Conservation (phyloP, 148 eudicot genomes). For the Persicaria tinctoria region DNA sequence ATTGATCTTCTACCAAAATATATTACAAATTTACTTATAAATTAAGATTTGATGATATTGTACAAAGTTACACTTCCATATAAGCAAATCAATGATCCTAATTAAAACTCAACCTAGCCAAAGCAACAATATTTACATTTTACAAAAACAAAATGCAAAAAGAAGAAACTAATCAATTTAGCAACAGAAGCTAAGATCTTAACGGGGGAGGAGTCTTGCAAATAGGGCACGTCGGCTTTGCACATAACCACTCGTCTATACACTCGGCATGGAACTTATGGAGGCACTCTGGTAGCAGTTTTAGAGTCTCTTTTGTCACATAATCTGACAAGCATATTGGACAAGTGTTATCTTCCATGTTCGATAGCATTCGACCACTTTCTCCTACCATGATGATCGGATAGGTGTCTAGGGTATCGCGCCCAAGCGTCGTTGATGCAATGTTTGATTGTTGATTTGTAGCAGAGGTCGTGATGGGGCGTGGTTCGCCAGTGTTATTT, state of each 20-base stretch:
- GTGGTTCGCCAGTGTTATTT: too few relatives aligned
- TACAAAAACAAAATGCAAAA: too few relatives aligned
- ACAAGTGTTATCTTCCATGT: constrained; percentile 24
- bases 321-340: constrained; percentile 41
- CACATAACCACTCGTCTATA: constrained; percentile 49
- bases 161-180: too few relatives aligned
- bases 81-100: too few relatives aligned
- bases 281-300: constrained; percentile 36
- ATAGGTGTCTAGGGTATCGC: constrained; percentile 32
- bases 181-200: neutral
- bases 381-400: constrained; percentile 35
- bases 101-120: too few relatives aligned
- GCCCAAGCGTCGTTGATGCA: constrained; percentile 24
- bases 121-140: too few relatives aligned
- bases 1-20: too few relatives aligned
- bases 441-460: neutral
- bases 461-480: neutral
- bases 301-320: constrained; percentile 25
- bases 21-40: too few relatives aligned
- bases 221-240: constrained; percentile 44
- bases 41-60: too few relatives aligned
- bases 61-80: too few relatives aligned
- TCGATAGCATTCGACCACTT: constrained; percentile 31
- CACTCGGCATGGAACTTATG: constrained; percentile 62
- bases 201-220: constrained; percentile 23